Conservation (phyloP, 2,329 filamentous ascomycete species). For the Amylocarpus encephaloides region DNA sequence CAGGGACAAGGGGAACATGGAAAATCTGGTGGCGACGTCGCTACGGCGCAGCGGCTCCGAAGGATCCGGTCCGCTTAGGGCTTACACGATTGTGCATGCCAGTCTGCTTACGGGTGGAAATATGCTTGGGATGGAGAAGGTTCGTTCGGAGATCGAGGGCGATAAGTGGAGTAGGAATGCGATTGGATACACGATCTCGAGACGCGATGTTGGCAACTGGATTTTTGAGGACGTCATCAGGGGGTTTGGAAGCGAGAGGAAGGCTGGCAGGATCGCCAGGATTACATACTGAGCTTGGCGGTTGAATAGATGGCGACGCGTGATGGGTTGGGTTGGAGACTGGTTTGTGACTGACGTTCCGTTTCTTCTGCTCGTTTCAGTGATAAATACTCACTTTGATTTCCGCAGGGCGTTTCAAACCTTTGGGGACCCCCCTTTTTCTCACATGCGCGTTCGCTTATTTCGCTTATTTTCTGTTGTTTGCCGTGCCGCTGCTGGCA, state of each 20-base stretch:
- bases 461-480: no score
- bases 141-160: constrained; percentile 25
- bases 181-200: constrained; percentile 33
- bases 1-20: constrained; percentile 44
- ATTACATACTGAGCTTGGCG: background rate
- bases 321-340: no score
- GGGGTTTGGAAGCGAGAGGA: background rate
- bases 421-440: no score
- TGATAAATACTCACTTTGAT: no score
- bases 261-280: background rate
- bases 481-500: no score
- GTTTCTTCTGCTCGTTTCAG: no score
- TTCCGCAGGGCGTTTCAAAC: no score
- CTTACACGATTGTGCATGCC: constrained; percentile 21
- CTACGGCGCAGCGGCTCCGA: constrained; percentile 11
- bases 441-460: no score
- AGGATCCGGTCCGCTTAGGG: constrained; percentile 2
- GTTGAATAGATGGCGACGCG: no score
- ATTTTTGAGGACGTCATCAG: constrained; percentile 27
- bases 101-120: constrained; percentile 30
- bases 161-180: constrained; percentile 17
- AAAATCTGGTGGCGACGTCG: constrained; percentile 31
- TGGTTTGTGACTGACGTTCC: no score
- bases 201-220: constrained; percentile 33
- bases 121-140: constrained; percentile 14